Percentiles rank a stretch among this genome's conserved stretches.
Evolutionary conservation across 2,329 filamentous ascomycete genomes (phyloP).

Genomic region (Colletotrichum sp.): DNA sequence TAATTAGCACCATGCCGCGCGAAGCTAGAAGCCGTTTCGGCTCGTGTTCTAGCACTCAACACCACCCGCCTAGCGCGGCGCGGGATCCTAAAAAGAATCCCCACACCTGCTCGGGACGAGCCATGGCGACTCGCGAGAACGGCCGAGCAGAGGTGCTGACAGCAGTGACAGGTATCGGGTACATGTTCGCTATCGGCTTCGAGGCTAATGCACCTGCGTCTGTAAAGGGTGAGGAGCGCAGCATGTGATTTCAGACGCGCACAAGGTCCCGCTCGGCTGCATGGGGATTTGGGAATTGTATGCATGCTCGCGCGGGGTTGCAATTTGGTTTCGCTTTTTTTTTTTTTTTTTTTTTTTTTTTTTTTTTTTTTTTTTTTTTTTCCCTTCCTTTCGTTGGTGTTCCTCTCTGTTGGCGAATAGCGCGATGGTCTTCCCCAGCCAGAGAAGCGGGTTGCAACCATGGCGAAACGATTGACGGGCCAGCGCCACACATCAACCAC

Average conservation of each 20-base stretch:
- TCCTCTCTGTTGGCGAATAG: not conserved
- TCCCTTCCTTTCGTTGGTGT: not conserved
- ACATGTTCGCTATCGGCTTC: slow-evolving; percentile 5
- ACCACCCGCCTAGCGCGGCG: not conserved
- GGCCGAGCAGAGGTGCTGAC: not conserved
- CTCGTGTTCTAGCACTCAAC: not conserved
- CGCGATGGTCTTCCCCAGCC: not conserved
- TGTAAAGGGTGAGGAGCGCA: not conserved
- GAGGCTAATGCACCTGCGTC: slow-evolving; percentile 3
- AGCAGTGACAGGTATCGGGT: not conserved
- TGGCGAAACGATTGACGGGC: not conserved
- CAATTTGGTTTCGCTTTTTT: not conserved
- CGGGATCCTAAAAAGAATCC: not conserved
- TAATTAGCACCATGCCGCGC: not conserved
- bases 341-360: not conserved
- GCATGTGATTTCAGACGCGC: slow-evolving; percentile 8
- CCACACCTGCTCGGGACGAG: slow-evolving; percentile 1
- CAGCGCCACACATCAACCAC: not conserved
- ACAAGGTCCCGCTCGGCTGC: not conserved
- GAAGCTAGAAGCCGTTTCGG: not conserved
- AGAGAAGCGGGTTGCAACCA: not conserved
- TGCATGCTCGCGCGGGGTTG: not conserved
- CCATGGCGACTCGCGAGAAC: not conserved
- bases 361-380: not conserved
- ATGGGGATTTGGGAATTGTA: not conserved